Evolutionary conservation across 2,329 filamentous ascomycete species (phyloP), one percentile per base, ranked within the genome.

Genomic region (Bipolaris sorokiniana): DNA sequence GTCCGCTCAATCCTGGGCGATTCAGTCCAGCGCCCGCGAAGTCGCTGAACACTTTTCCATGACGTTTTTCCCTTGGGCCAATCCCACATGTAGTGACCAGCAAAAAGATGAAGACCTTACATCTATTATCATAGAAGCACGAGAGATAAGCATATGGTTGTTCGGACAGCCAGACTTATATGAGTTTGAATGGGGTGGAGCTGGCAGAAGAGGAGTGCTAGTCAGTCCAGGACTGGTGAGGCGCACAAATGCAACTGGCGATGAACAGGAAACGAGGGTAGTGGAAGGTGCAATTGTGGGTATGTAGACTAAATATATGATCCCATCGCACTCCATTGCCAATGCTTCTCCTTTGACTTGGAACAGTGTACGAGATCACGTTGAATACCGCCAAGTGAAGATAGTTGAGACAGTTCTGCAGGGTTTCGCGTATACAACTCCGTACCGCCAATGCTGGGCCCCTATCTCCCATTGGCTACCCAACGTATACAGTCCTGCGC

Each of bases 21-120:
- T 56, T 31, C 52, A 63, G 26, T 66, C 68, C 10, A 59, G 64
- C n/a, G 66, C 70, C 9, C 67, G 66, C 34, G 70, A 74, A 65
- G 70, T 71, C n/a, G 72, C 73, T 1, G 70, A 73, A 48, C 68
- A 72, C 54, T 75, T 75, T 57, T 62, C 66, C 4, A 62, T 75
- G 5, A 69, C 70, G 0, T 75, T 75, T 59, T 75, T 75, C 46
- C 70, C 72, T 1, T 75, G 73, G 73, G 69, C 70, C 5, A 69
- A 73, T 48, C 73, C 73, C 2, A 42, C 51, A 2, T 60, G 59
- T 10, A 51, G 52, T 10, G 73, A 75, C 34, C 60, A 65, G 23
- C 71, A 72, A 7, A 67, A 65, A 34, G 73, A 75, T 7, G 65
- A 69, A 9, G 64, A 72, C 41, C 63, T 75, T 1, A 58, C 65